Evolutionary conservation across 1,284 basidiomycete species (phyloP).

Genomic region (Rhodotorula sp.): DNA sequence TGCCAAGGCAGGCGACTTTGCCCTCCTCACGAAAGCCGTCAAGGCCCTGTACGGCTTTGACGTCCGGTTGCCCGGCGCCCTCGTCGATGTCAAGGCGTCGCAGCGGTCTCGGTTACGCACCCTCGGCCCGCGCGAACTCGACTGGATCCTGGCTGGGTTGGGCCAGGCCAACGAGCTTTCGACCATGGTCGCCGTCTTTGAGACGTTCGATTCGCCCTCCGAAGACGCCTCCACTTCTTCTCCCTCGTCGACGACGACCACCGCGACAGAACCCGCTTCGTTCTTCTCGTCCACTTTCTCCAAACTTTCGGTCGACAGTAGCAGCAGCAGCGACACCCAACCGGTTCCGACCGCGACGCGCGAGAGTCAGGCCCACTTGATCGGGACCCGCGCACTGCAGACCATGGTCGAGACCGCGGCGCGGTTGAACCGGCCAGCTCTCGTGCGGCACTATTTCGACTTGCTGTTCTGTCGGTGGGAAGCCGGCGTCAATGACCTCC

Average conservation of each 20-base stretch:
- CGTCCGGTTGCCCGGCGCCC: constrained; percentile 30
- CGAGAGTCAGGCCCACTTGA: constrained; percentile 20
- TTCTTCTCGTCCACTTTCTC: constrained; percentile 24
- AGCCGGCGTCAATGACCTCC: constrained; percentile 1
- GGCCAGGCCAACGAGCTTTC: constrained; percentile 28
- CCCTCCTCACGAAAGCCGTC: constrained; percentile 24
- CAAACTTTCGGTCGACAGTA: constrained; percentile 17
- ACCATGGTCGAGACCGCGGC: constrained; percentile 27
- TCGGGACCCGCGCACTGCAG: constrained; percentile 32
- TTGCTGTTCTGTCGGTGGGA: constrained; percentile 31
- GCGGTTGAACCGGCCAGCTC: constrained; percentile 7
- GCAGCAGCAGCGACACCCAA: background rate
- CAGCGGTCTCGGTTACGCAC: background rate
- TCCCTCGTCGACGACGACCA: background rate
- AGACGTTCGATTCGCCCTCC: constrained; percentile 31
- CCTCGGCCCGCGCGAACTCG: constrained; percentile 29
- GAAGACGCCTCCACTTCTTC: background rate
- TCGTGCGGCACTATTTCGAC: constrained; percentile 39
- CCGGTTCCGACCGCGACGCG: background rate
- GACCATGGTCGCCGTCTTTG: constrained; percentile 34
- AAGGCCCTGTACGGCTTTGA: constrained; percentile 36
- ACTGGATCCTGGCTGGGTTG: constrained; percentile 28
- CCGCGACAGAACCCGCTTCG: background rate
- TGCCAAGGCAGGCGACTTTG: constrained; percentile 21
- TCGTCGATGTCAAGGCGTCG: constrained; percentile 1